Conservation (phyloP, 208 protist species). For the Trichomonas tenax region DNA sequence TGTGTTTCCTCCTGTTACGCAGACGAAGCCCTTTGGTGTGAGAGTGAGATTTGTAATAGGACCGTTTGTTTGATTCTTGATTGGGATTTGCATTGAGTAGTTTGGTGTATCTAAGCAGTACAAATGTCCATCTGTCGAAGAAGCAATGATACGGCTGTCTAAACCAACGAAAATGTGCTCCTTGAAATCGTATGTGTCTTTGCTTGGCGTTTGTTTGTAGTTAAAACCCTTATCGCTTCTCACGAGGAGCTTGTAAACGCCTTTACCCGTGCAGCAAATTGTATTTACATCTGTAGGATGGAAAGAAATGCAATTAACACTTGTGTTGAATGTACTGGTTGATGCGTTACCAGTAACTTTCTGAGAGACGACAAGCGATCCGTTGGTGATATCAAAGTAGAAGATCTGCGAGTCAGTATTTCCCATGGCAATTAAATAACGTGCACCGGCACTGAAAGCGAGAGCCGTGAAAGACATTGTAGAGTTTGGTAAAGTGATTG, state of each 20-base stretch:
- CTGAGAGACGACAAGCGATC: neutral
- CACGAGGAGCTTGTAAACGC: neutral
- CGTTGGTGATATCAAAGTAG: neutral
- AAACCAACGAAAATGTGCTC: neutral
- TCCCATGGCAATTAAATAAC: neutral
- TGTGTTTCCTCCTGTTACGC: neutral
- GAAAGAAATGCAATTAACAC: neutral
- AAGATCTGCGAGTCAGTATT: neutral
- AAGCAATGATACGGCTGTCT: neutral
- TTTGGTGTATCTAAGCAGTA: neutral
- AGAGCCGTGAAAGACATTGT: neutral
- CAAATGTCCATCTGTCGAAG: neutral
- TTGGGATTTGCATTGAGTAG: neutral
- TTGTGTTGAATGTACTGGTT: neutral
- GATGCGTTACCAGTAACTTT: neutral
- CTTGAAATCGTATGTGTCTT: neutral
- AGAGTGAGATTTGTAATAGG: neutral
- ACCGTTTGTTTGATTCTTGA: neutral
- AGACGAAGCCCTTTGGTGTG: neutral
- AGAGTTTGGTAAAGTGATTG: neutral
- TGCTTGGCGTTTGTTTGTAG: neutral
- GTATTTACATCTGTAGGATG: neutral
- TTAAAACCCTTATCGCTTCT: neutral
- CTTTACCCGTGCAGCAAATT: neutral
- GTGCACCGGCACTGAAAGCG: neutral